Evolutionary conservation across 2,329 filamentous ascomycete genomes (phyloP), one percentile per base, ranked within the genome.

Genomic region (Alternaria rosae): DNA sequence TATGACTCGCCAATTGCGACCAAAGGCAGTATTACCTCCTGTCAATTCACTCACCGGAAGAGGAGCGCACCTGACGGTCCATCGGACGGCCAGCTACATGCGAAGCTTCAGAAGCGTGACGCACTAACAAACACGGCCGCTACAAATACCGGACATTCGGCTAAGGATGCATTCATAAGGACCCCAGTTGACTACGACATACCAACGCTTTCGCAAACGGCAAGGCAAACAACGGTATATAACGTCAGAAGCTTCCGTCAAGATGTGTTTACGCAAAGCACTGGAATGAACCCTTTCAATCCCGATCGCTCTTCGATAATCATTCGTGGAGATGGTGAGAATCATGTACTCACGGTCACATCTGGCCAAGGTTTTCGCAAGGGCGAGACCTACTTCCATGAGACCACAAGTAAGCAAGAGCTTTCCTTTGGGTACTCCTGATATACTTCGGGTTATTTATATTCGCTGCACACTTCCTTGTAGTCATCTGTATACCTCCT

Each of bases 161-260:
- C 25, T 38, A 45, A 35, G 25, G 53, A 54, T 41, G 35, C n/a
- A 13, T 26, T 21, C 17, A 63, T 58, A 47, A 59, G 57, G 48
- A 66, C 64, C 26, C 17, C 44, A 30, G 45, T 62, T 51, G 61
- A 52, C 59, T 35, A 47, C 56, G 12, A 15, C 10, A 43, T 42
- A 42, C 30, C 55, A 28, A 54, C 41, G 38, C 54, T 11, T 8
- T 52, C 59, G 43, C 68, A 67, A 66, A 68, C 60, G 32, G 17
- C 12, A 25, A 17, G 3, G n/a, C 43, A 52, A 51, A 54, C 35
- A 41, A 35, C 35, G 8, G 12, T 26, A 6, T 38, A 59, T 41
- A 42, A 30, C 9, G 23, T 41, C 30, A 54, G 21, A 48, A 50
- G 26, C 6, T 7, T 51, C 12, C n/a, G 10, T 9, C 21, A 44